Base-by-base conservation (phyloP, 1,284 basidiomycete genomes). In the Melampsora larici-populina region DNA sequence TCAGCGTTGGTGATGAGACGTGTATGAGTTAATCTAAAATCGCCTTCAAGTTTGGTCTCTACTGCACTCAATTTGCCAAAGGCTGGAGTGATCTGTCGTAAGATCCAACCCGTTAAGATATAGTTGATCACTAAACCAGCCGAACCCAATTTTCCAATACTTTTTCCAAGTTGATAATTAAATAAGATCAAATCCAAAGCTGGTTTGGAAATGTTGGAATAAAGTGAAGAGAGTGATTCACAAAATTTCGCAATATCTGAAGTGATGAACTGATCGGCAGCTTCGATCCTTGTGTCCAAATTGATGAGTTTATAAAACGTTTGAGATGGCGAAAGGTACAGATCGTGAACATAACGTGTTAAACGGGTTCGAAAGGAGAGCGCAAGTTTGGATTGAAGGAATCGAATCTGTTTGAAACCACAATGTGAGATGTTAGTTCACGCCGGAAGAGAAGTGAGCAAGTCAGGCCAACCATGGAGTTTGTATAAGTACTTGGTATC, bases 401-500 rank as follows among this genome's bases (percentile, higher is more conserved):
- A 92, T 26, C 91, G 90, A 79, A 97, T 92, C 92, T 93, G 79
- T 13, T 60, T 63, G 13, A 51, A n/a, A 79, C 60, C 67, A 18
- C 24, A 31, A 48, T 17, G 0, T n/a, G 51, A 66, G 69, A 31
- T 43, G 36, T 64, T 76, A 55, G 70, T 80, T 80, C 66, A 26
- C 62, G 6, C n/a, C 43, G 55, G 26, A 8, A 29, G 40, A 40
- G 49, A 31, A 60, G 7, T 17, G 62, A 40, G 21, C 33, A 11
- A 24, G 51, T 29, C 7, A 9, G 76, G 71, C 86, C 46, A 66
- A 91, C 91, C 93, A 98, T 95, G 0, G 93, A 90, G 83, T 99
- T 98, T 0, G 95, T 98, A 83, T 95, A 96, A 24, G 93, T 95
- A 82, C 92, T 94, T 0, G 96, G 95, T 33, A 98, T 87, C 0